phyloP scores from a whole-genome alignment of 148 eudicot genomes.

The Dysphania ambrosioides region DNA sequence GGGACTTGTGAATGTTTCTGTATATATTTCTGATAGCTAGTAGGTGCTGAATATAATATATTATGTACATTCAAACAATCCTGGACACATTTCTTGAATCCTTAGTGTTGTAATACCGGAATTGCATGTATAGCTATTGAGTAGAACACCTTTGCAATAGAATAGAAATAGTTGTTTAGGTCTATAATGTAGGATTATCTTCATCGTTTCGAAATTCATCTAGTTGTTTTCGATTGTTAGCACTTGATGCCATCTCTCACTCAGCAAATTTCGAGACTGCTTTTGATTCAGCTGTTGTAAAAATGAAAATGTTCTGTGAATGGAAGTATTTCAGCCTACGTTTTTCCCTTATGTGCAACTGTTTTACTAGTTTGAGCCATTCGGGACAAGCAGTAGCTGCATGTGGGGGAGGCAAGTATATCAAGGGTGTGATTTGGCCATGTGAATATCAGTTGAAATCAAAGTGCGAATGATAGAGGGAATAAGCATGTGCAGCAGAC shows the following conservation, averaged over 20 bases:
- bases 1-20: constrained; percentile 15
- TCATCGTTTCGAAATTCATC: constrained; percentile 6
- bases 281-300: neutral
- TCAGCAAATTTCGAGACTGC: neutral
- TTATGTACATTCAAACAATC: constrained; percentile 24
- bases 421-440: constrained; percentile 13
- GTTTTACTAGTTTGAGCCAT: neutral
- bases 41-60: constrained; percentile 2
- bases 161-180: constrained; percentile 10
- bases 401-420: constrained; percentile 15
- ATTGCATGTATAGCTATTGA: constrained; percentile 32
- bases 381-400: neutral
- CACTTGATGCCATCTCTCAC: neutral
- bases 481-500: neutral
- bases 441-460: neutral
- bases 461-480: neutral
- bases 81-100: constrained; percentile 8
- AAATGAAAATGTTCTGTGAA: neutral
- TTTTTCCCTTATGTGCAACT: neutral
- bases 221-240: neutral
- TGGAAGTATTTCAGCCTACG: neutral
- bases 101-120: constrained; percentile 20
- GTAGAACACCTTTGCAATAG: constrained; percentile 23
- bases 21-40: constrained; percentile 16
- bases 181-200: constrained; percentile 14